Base-by-base conservation (phyloP, 441 rosid species). In the Mallotus japonicus region DNA sequence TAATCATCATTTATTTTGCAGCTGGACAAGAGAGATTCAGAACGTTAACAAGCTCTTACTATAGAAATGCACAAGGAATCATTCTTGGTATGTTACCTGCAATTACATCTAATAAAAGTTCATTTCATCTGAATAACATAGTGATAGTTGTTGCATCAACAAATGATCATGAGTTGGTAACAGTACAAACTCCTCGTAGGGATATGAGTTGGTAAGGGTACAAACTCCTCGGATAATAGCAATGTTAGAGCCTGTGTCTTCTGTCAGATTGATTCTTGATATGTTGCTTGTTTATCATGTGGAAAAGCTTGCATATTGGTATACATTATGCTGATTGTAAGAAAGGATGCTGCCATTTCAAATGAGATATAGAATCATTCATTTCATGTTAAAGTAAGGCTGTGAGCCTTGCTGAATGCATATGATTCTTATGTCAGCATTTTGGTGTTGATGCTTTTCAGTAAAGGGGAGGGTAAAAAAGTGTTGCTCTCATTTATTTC, bases 11-110 rank as follows among this genome's bases (percentile, higher is more conserved):
- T 24, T 56, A 62, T 81, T 59, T 80, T 84, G 88, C 87, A 93
- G 98, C 98, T 83, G 98, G 98, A 76, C 97, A 93, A 81, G 98
- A 93, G 76, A 90, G 89, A 81, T 91, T 90, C 86, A 86, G 98
- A 75, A 83, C 98, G 75, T 69, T 93, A 79, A 91, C 98, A 20
- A 91, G 92, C 84, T 91, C 98, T 55, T 93, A 91, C 85, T 93
- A 87, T 73, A 88, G 98, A 84, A 90, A 91, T 82, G 95, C 91
- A 50, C 97, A 89, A 76, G 98, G 98, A 70, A 93, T 93, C 82
- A 79, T 93, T 72, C 97, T 93, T 0, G 95, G 98, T 91, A 88
- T 69, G 90, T 61, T 51, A 53, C 24, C 4, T 7, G 19, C 16
- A 20, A 8, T 50, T 51, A 54, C 17, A 5, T 7, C 19, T 15